phyloP scores from a whole-genome alignment of 345 rosid species.

The Eucalyptus melliodora region DNA sequence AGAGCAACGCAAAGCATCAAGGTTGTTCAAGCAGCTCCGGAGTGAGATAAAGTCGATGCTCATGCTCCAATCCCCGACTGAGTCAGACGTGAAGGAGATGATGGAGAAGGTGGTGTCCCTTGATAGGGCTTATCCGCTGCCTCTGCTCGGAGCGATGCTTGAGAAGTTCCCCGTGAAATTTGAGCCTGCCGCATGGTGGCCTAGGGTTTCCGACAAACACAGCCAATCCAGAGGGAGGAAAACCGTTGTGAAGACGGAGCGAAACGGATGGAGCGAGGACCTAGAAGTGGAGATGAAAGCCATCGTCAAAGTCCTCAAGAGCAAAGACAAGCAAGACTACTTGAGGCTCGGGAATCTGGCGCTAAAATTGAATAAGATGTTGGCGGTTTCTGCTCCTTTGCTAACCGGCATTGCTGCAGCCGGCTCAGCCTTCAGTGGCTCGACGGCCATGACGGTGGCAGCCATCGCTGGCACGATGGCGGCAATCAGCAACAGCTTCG shows the following conservation, averaged over 20 bases:
- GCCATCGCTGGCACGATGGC: slow-evolving; percentile 15
- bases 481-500: slow-evolving; percentile 5
- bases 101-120: slow-evolving; percentile 20
- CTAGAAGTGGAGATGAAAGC: slow-evolving; percentile 20
- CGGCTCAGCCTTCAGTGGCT: slow-evolving; percentile 1
- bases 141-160: slow-evolving; percentile 14
- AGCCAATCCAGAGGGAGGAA: not conserved
- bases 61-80: not conserved
- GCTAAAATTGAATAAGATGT: slow-evolving; percentile 18
- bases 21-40: not conserved
- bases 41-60: not conserved
- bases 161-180: slow-evolving; percentile 13
- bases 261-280: slow-evolving; percentile 12
- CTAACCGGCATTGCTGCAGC: slow-evolving; percentile 18
- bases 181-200: slow-evolving; percentile 23
- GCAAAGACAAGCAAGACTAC: slow-evolving; percentile 22
- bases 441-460: slow-evolving; percentile 1
- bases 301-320: slow-evolving; percentile 4
- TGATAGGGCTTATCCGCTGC: slow-evolving; percentile 35
- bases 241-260: not conserved
- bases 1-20: not conserved
- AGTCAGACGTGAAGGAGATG: not conserved
- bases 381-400: slow-evolving; percentile 2
- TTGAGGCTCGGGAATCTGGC: slow-evolving; percentile 15
- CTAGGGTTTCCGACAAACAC: not conserved